These are phyloP conservation scores for Lipomyces orientalis DNA, from an alignment of 805 yeast species.

Conservation along the genomic window DNA sequence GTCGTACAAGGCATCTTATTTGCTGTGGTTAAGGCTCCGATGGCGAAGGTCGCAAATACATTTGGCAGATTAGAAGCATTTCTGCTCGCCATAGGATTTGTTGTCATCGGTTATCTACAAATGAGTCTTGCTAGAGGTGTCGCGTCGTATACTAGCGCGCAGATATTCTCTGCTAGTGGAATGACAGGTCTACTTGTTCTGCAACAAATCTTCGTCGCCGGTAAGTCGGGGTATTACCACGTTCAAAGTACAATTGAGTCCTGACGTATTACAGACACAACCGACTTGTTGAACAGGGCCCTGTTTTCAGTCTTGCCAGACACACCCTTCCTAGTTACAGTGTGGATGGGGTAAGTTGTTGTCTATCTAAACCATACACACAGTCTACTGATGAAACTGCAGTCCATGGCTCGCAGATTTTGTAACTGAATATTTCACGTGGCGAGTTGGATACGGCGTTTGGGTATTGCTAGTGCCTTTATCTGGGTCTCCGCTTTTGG, in stretches of 20 bases:
- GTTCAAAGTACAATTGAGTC: neutral
- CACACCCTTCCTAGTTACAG: slow-evolving; percentile 51
- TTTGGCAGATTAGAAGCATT: slow-evolving; percentile 52
- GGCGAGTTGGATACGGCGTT: slow-evolving; percentile 63
- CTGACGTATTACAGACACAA: slow-evolving; percentile 47
- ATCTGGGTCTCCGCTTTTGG: slow-evolving; percentile 41
- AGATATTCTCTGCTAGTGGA: slow-evolving; percentile 49
- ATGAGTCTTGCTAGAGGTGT: slow-evolving; percentile 49
- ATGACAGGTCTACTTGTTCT: slow-evolving; percentile 48
- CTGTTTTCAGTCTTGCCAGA: slow-evolving; percentile 47
- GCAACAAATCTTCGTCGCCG: slow-evolving; percentile 45
- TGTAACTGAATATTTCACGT: slow-evolving; percentile 46
- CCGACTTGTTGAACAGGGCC: slow-evolving; percentile 51
- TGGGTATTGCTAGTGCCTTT: slow-evolving; percentile 56
- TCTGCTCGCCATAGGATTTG: slow-evolving; percentile 44
- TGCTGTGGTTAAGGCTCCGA: slow-evolving; percentile 49
- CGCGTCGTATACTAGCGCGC: slow-evolving; percentile 48
- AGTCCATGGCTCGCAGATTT: slow-evolving; percentile 40
- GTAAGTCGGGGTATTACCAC: slow-evolving; percentile 6
- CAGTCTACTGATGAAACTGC: neutral
- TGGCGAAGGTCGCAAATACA: slow-evolving; percentile 52
- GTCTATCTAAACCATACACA: slow-evolving; percentile 25
- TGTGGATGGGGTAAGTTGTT: slow-evolving; percentile 53
- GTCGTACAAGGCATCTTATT: slow-evolving; percentile 51
- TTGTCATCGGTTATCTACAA: slow-evolving; percentile 48